These are phyloP conservation scores for Oidiodendron maius DNA, from an alignment of 495 filamentous ascomycete genomes.

Conservation along the genomic window DNA sequence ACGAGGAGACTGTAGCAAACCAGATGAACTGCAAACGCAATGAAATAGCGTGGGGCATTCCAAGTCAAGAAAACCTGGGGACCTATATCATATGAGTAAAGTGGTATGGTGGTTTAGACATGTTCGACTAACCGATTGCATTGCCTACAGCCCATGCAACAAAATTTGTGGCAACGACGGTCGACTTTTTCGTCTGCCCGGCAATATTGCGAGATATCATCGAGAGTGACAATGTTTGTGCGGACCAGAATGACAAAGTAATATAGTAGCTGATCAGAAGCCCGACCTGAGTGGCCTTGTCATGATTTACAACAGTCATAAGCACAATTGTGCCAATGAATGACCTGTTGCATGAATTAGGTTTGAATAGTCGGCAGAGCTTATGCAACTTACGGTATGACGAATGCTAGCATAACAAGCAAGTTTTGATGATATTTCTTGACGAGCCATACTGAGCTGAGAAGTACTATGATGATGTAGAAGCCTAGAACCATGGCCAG, in stretches of 20 bases:
- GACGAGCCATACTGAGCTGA: slow-evolving; percentile 58
- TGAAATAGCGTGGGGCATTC: slow-evolving; percentile 52
- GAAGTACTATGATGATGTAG: slow-evolving; percentile 62
- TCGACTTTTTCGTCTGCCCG: slow-evolving; percentile 18
- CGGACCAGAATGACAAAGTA: slow-evolving; percentile 49
- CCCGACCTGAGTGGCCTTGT: slow-evolving; percentile 35
- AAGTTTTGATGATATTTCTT: slow-evolving; percentile 59
- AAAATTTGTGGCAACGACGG: slow-evolving; percentile 13
- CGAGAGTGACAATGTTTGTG: slow-evolving; percentile 45
- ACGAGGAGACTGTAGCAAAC: slow-evolving; percentile 53
- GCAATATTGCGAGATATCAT: slow-evolving; percentile 27
- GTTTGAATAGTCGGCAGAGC: too few species aligned
- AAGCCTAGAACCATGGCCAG: slow-evolving; percentile 65
- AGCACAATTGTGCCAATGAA: slow-evolving; percentile 52
- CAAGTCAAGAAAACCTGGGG: slow-evolving; percentile 17
- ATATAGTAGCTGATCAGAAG: slow-evolving; percentile 51
- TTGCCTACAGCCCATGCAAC: slow-evolving; percentile 14
- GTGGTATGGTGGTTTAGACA: background rate
- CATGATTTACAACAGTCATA: slow-evolving; percentile 41
- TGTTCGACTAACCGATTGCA: slow-evolving; percentile 10
- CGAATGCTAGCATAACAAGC: slow-evolving; percentile 47
- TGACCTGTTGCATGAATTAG: too few species aligned
- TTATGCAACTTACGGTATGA: slow-evolving; percentile 33
- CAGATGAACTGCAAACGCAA: slow-evolving; percentile 62
- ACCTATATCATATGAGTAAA: background rate